Conservation (phyloP, 2,329 filamentous ascomycete genomes). For the Fusarium goolgardi region DNA sequence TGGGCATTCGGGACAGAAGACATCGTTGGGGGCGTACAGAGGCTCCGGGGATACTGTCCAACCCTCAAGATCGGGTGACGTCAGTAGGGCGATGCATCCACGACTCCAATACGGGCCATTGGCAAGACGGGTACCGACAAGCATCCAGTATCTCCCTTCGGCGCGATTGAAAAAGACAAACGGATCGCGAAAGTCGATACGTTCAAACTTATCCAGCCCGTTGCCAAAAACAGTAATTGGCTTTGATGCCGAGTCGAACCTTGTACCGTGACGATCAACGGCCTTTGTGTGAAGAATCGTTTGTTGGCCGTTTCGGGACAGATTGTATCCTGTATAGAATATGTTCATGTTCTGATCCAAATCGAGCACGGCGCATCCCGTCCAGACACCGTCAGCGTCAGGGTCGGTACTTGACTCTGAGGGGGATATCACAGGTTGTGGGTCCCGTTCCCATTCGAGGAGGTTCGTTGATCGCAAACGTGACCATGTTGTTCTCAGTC, state of each 20-base stretch:
- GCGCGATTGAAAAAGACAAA: conserved; percentile 50
- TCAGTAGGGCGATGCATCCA: conserved; percentile 53
- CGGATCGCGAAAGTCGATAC: conserved; percentile 53
- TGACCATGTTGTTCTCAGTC: conserved; percentile 51
- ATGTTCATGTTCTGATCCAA: conserved; percentile 51
- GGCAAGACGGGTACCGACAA: conserved; percentile 51
- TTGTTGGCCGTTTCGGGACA: conserved; percentile 48
- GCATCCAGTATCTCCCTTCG: conserved; percentile 52
- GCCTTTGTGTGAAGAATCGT: conserved; percentile 49
- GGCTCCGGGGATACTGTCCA: conserved; percentile 50
- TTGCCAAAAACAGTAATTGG: conserved; percentile 43
- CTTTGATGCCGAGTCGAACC: conserved; percentile 41
- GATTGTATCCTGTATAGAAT: conserved; percentile 54
- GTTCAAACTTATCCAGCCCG: conserved; percentile 46
- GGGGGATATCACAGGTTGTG: conserved; percentile 41
- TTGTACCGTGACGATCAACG: conserved; percentile 43
- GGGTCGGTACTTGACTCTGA: conserved; percentile 34
- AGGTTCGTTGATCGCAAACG: conserved; percentile 48
- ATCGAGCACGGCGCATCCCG: conserved; percentile 50
- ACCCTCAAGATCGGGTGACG: conserved; percentile 48
- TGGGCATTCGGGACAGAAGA: conserved; percentile 54
- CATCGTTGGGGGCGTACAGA: conserved; percentile 51
- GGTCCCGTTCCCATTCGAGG: conserved; percentile 48
- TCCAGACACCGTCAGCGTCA: conserved; percentile 52
- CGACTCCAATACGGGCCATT: conserved; percentile 51